Base-by-base conservation (phyloP, 306 rosid genomes). In the Inga leiocalycina region DNA sequence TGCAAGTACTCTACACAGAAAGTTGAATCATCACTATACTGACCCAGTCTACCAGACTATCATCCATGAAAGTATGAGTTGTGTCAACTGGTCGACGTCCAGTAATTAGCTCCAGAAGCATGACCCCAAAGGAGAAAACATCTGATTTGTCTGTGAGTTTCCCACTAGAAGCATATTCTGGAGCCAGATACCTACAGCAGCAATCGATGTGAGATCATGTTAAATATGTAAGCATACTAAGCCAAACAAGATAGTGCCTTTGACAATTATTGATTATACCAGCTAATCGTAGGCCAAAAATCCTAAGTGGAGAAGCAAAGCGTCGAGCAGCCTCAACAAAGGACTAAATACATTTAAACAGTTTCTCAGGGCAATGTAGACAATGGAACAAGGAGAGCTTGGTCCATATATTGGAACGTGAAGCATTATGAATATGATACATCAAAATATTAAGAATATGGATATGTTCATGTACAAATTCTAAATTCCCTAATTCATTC, bases 41-140 rank as follows among this genome's bases (percentile, higher is more conserved):
- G 83, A 96, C 99, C 99, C 99, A 96, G 1, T 96, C 99, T 10
- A 96, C 98, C 88, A 96, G 88, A 84, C 99, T 91, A 81, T 96
- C 99, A 61, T 96, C 98, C 89, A 87, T 75, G 87, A 15, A 96
- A 78, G 94, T 78, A 51, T 90, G 89, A 77, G 83, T 79, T 69
- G 91, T 74, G 41, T 96, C 99, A 51, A 96, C 98, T 12, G 98
- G 99, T 2, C 95, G 91, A 3, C 90, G 91, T 44, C 97, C 98
- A 43, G 98, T 94, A 45, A 94, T 88, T 80, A 96, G 85, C 94
- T 96, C 99, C 82, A 96, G 86, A 62, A 96, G 97, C 99, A 96
- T 92, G 85, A 96, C 89, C 61, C 99, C 99, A 34, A 80, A 94
- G 75, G 99, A 96, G 92, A 89, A 96, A 77, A 96, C 99, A 83